Percentiles rank a stretch among this genome's conserved stretches.
phyloP scores from a whole-genome alignment of 2,329 filamentous ascomycete species.

The Sporothrix sp. region DNA sequence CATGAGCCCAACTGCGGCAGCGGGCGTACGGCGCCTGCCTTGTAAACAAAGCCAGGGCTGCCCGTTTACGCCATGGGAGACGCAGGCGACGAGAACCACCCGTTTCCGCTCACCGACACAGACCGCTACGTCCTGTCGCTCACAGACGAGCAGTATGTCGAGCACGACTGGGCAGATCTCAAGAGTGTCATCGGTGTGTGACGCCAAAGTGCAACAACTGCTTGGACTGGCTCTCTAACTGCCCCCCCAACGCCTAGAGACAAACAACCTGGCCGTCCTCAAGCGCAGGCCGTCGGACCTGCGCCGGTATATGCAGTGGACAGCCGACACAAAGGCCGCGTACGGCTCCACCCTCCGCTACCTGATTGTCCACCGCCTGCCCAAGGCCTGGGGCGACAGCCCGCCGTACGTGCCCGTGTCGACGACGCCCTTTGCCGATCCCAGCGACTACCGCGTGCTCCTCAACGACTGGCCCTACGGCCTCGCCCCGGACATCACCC shows the following conservation, averaged over 20 bases:
- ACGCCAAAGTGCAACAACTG: background rate
- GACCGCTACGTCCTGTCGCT: conserved; percentile 50
- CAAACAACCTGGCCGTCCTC: conserved; percentile 60
- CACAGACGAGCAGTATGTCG: conserved; percentile 60
- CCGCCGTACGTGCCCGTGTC: conserved; percentile 47
- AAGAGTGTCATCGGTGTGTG: conserved; percentile 53
- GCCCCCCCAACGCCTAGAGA: conserved; percentile 11
- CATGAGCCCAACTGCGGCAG: too few relatives aligned
- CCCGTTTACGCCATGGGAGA: conserved; percentile 6
- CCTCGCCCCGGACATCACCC: conserved; percentile 53
- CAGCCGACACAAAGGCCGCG: conserved; percentile 54
- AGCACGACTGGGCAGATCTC: conserved; percentile 65
- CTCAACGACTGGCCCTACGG: conserved; percentile 95
- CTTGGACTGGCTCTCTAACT: background rate
- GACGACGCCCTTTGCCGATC: conserved; percentile 40
- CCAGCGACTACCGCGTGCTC: conserved; percentile 58
- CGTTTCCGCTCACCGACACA: conserved; percentile 50
- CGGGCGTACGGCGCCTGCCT: too few relatives aligned
- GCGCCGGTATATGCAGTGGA: conserved; percentile 70
- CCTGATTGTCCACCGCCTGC: conserved; percentile 62
- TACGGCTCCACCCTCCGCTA: conserved; percentile 77
- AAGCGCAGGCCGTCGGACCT: conserved; percentile 75
- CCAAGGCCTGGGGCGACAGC: conserved; percentile 49
- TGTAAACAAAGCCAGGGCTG: too few relatives aligned
- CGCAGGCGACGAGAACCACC: conserved; percentile 32